Conservation (phyloP, 2,329 filamentous ascomycete genomes). For the Daldinia sp. region DNA sequence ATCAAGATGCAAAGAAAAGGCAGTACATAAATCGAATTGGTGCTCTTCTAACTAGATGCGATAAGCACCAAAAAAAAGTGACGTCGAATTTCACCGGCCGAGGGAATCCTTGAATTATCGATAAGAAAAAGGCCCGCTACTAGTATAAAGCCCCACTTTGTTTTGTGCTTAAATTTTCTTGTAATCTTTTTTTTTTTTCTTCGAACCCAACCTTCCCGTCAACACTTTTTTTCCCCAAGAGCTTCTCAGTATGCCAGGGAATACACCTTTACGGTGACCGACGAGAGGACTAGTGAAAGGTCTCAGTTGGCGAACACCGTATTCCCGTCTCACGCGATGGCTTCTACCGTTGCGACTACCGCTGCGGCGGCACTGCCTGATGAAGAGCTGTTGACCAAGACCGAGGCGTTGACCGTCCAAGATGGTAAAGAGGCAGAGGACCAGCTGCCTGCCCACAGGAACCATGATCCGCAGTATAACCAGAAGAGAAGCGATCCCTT, state of each 20-base stretch:
- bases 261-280: slow-evolving; percentile 28
- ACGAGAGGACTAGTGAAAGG: slow-evolving; percentile 5
- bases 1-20: not conserved
- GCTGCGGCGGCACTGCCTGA: slow-evolving; percentile 35
- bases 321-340: slow-evolving; percentile 35
- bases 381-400: slow-evolving; percentile 42
- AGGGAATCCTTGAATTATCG: slow-evolving; percentile 12
- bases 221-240: slow-evolving; percentile 19
- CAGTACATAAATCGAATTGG: not conserved
- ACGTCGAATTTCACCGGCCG: slow-evolving; percentile 16
- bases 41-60: not conserved
- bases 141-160: slow-evolving; percentile 7
- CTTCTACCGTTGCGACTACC: slow-evolving; percentile 23
- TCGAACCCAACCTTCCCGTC: not conserved
- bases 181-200: slow-evolving; percentile 14
- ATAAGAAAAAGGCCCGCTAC: slow-evolving; percentile 7
- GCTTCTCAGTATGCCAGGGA: slow-evolving; percentile 35
- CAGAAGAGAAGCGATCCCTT: slow-evolving; percentile 92
- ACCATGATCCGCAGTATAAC: slow-evolving; percentile 75
- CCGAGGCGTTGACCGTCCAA: slow-evolving; percentile 42
- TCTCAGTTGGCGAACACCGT: not conserved
- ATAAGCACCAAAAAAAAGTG: slow-evolving; percentile 5
- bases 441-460: slow-evolving; percentile 66
- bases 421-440: slow-evolving; percentile 30
- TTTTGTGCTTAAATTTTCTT: slow-evolving; percentile 24